Evolutionary conservation across 805 yeast species (phyloP), one percentile per base, ranked within the genome.

Genomic region (Schwanniomyces sp.): DNA sequence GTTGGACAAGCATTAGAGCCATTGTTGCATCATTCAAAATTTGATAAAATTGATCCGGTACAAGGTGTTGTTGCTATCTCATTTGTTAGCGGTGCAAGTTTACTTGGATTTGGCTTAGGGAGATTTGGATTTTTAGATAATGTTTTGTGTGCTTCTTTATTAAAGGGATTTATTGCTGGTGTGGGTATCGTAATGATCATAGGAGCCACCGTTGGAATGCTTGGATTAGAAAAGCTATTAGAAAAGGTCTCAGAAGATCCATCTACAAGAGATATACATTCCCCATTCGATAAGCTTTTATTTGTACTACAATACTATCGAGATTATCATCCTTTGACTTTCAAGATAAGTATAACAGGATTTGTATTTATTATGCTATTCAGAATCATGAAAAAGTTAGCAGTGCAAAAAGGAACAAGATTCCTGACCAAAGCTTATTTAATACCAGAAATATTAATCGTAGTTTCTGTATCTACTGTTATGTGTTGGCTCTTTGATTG

Each of bases 361-460:
- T 78, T 91, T 44, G 39, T 86, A 11, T 46, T 81, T 11, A 53
- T 69, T 2, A 57, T 81, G 50, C 70, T 81, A 18, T 41, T 67
- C 1, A 40, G 77, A 21, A 76, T 77, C 54, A 67, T 71, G 46
- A 69, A 67, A 54, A 56, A 74, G 26, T 55, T 63, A 43, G 66
- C 66, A 3, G 48, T 58, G 4, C 62, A 51, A 25, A 51, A 53
- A 17, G 48, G 45, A 11, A 43, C 45, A 16, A 55, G 43, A 10
- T 43, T 52, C 48, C 51, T 47, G 46, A 49, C 73, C 32, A 66
- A 72, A 48, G 75, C 81, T 9, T 75, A 84, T 0, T 87, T 86
- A 50, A 64, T 94, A 28, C 98, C 99, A 0, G 98, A 92, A 54
- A 91, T 92, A 34, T 70, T 92, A 48, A 56, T 86, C 4, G 86